Conservation (phyloP, 768 basidiomycete species). For the Leccinum longicurvipes region DNA sequence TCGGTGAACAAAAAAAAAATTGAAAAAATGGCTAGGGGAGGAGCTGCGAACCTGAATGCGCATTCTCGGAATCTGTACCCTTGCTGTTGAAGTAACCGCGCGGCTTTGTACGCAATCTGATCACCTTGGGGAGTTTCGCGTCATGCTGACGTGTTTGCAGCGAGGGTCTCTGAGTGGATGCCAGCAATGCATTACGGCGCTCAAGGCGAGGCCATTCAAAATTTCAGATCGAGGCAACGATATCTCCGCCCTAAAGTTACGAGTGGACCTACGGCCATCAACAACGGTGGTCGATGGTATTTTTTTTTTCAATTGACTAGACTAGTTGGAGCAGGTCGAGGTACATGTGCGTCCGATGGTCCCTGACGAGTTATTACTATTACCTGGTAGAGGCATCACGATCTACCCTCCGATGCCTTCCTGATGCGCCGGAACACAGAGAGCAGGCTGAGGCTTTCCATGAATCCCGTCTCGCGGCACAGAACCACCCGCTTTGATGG, state of each 20-base stretch:
- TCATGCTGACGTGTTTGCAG: slow-evolving; percentile 29
- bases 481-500: slow-evolving; percentile 10
- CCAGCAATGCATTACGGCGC: slow-evolving; percentile 31
- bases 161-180: slow-evolving; percentile 25
- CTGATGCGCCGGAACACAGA: slow-evolving; percentile 17
- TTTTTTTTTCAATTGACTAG: neutral
- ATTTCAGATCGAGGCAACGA: neutral
- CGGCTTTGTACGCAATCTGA: slow-evolving; percentile 28
- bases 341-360: neutral
- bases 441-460: slow-evolving; percentile 2
- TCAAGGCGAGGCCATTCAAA: slow-evolving; percentile 2
- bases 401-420: slow-evolving; percentile 21
- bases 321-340: slow-evolving; percentile 5
- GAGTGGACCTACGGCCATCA: slow-evolving; percentile 7
- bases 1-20: slow-evolving; percentile 7
- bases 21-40: slow-evolving; percentile 5
- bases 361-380: slow-evolving; percentile 1
- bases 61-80: slow-evolving; percentile 26
- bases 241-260: slow-evolving; percentile 24
- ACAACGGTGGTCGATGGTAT: neutral
- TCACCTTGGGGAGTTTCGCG: slow-evolving; percentile 15
- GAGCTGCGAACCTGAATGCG: slow-evolving; percentile 25
- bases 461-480: slow-evolving; percentile 15
- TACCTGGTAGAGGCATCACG: slow-evolving; percentile 14
- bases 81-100: slow-evolving; percentile 13